Evolutionary conservation across 2,329 filamentous ascomycete species (phyloP).

Genomic region (Nigrospora oryzae): DNA sequence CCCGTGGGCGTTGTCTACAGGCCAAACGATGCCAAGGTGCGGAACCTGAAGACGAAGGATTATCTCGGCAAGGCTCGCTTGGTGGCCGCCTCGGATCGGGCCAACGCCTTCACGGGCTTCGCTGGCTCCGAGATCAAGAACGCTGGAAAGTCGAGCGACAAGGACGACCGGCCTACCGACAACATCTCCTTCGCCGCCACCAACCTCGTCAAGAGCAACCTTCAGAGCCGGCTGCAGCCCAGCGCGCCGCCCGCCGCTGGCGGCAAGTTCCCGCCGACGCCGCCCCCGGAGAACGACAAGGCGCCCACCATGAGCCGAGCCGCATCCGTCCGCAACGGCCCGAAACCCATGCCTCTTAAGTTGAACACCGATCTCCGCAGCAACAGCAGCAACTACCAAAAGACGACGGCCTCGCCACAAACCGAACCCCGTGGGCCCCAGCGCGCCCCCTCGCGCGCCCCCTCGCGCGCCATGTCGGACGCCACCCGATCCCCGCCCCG

Average conservation of each 20-base stretch:
- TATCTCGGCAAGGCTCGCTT: conserved; percentile 94
- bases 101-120: conserved; percentile 77
- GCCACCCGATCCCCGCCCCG: conserved; percentile 30
- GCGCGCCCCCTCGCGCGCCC: conserved; percentile 31
- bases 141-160: conserved; percentile 44
- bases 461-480: neutral
- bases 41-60: conserved; percentile 95
- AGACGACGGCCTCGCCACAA: conserved; percentile 34
- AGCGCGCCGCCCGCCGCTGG: conserved; percentile 67
- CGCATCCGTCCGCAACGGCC: conserved; percentile 53
- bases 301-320: conserved; percentile 38
- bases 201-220: conserved; percentile 81
- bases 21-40: conserved; percentile 95
- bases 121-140: conserved; percentile 72
- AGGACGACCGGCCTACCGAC: conserved; percentile 75
- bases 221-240: conserved; percentile 74
- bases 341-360: conserved; percentile 52
- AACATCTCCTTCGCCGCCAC: conserved; percentile 87
- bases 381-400: conserved; percentile 43
- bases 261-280: conserved; percentile 81
- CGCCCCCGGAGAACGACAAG: conserved; percentile 82
- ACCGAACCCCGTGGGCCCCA: conserved; percentile 24
- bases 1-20: conserved; percentile 92
- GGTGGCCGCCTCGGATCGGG: conserved; percentile 76
- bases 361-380: conserved; percentile 50